Evolutionary conservation across 176 grass and related monocot species (phyloP), one percentile per base, ranked within the genome.

Genomic region (Triticum timopheevii): DNA sequence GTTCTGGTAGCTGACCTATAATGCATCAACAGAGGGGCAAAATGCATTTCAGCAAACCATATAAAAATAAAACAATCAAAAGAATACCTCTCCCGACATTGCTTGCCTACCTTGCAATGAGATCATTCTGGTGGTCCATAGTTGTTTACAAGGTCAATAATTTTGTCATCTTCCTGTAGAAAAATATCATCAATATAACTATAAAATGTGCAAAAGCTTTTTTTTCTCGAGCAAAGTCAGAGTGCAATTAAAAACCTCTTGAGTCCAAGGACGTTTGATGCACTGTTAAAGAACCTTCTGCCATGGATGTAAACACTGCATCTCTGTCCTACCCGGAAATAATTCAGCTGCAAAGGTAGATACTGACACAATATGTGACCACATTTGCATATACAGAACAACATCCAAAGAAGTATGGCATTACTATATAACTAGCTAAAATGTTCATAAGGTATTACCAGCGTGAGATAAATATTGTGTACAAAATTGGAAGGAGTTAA

Each of bases 111-210:
- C 88, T 96, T 65, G 94, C 90, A 74, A 98, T 96, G 35, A 96
- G 97, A 96, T 94, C 97, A 98, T 94, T 98, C 94, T 88, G 94
- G 88, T 75, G 93, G 90, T 73, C 97, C 97, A 83, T 96, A 96
- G 39, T 96, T 91, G 34, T 89, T 82, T 62, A 98, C 97, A 86
- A 98, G 90, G 33, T 91, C 82, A 50, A 96, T 86, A 17, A 98
- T 96, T 87, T 94, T 87, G 45, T 96, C 85, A 93, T 98, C 93
- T 94, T 98, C 94, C 92, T 98, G 89, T 42, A 86, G 3, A 63
- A 83, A 49, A 15, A 49, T 49, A 49, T 49, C 45, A 49, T 49
- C 13, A 49, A 49, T 49, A 49, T 15, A 49, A 61, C 45, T 20
- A 91, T 70, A 34, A 2, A 85, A 76, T 20, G 17, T 61, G 33